phyloP scores from a whole-genome alignment of 768 basidiomycete genomes.

The Tulasnella sp. region DNA sequence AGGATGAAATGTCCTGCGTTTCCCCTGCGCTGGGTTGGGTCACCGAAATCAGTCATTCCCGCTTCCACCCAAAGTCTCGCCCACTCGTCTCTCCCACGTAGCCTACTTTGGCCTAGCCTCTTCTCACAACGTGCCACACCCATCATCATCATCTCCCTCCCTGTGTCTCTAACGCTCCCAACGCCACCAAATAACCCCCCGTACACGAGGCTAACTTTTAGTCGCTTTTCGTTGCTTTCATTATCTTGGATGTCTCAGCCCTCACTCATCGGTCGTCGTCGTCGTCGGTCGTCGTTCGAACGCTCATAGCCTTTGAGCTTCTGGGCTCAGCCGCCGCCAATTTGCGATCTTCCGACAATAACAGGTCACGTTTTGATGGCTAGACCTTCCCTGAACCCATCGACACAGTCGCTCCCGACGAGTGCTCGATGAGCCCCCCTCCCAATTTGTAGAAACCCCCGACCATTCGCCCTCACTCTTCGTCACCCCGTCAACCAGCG shows the following conservation, averaged over 20 bases:
- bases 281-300: neutral
- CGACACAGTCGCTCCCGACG: neutral
- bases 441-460: neutral
- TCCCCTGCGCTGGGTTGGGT: neutral
- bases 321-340: neutral
- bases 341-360: neutral
- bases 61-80: neutral
- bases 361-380: neutral
- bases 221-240: neutral
- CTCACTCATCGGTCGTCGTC: neutral
- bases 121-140: slow-evolving; percentile 1
- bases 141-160: neutral
- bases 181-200: neutral
- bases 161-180: neutral
- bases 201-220: neutral
- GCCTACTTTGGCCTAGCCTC: neutral
- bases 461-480: neutral
- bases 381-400: neutral
- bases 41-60: neutral
- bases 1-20: neutral
- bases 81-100: neutral
- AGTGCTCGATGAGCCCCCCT: neutral
- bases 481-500: neutral
- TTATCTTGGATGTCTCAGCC: neutral
- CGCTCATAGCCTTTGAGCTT: neutral